Evolutionary conservation across 805 yeast species (phyloP), one percentile per base, ranked within the genome.

Genomic region (Diddensiella santjacobensis): DNA sequence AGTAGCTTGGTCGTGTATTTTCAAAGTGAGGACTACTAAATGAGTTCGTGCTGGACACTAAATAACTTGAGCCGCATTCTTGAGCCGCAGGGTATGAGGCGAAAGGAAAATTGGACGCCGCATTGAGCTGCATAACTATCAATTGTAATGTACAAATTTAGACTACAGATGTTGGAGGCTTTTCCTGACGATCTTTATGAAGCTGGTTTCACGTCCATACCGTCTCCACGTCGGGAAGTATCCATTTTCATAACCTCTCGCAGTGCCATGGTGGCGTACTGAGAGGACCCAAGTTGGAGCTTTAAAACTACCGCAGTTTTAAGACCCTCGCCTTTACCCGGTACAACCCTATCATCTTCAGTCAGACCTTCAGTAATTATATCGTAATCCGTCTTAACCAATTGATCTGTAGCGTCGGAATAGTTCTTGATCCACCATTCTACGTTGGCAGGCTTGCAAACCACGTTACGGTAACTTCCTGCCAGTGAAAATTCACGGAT

Each of bases 211-310:
- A 40, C 43, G n/a, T 40, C 33, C 20, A 54, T 42, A 3, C 54
- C 49, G 22, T 59, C 64, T 3, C 62, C 55, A 31, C 65, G 44
- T 35, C 64, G 23, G 11, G 62, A 55, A 4, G 61, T 59, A 39
- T 59, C 62, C 4, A 59, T 33, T 63, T 81, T 84, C 86, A 90
- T 81, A 44, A 87, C 78, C 65, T 93, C 98, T 62, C 99, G 78
- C 44, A 93, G 68, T 1, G 96, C 96, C 99, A 93, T 95, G 0
- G 99, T 93, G 1, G 99, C 99, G 65, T 93, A 93, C 4, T 95
- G 83, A 30, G 96, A 84, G 2, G 86, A 81, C 3, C 89, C 91
- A 50, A 93, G 72, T 60, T 81, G 84, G 74, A 93, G 73, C 56
- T 77, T 81, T 50, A 95, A 64, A 3, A 93, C 74, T 11, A 90